These are phyloP conservation scores for Suillus spraguei DNA, from an alignment of 768 basidiomycete genomes.

Conservation along the genomic window DNA sequence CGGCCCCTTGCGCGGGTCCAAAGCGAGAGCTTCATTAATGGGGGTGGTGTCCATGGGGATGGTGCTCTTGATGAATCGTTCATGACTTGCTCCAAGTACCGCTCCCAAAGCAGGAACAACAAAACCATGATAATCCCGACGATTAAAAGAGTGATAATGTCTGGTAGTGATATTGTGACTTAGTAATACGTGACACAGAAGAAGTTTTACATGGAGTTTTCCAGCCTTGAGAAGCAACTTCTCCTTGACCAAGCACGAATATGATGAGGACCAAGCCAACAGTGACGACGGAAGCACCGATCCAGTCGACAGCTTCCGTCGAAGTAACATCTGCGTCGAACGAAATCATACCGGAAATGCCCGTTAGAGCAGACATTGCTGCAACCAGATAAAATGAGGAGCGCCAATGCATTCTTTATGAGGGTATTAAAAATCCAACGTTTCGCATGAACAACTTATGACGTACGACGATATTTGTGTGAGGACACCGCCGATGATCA, in stretches of 20 bases:
- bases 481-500: conserved; percentile 69
- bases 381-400: conserved; percentile 62
- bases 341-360: conserved; percentile 54
- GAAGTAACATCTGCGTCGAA: conserved; percentile 60
- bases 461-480: conserved; percentile 52
- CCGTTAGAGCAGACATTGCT: conserved; percentile 54
- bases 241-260: conserved; percentile 73
- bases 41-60: conserved; percentile 49
- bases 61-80: conserved; percentile 19
- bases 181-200: conserved; percentile 8
- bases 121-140: conserved; percentile 57
- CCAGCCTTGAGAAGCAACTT: conserved; percentile 63
- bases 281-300: conserved; percentile 69
- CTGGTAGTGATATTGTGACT: conserved; percentile 36
- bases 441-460: not conserved
- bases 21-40: conserved; percentile 63
- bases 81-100: conserved; percentile 48
- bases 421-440: conserved; percentile 1
- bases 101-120: conserved; percentile 68
- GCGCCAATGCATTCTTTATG: conserved; percentile 58
- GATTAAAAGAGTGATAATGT: conserved; percentile 72
- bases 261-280: conserved; percentile 68
- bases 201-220: conserved; percentile 49
- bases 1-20: conserved; percentile 65
- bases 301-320: conserved; percentile 63